These are phyloP conservation scores for Aaosphaeria arxii DNA, from an alignment of 2,329 filamentous ascomycete genomes.

Conservation along the genomic window DNA sequence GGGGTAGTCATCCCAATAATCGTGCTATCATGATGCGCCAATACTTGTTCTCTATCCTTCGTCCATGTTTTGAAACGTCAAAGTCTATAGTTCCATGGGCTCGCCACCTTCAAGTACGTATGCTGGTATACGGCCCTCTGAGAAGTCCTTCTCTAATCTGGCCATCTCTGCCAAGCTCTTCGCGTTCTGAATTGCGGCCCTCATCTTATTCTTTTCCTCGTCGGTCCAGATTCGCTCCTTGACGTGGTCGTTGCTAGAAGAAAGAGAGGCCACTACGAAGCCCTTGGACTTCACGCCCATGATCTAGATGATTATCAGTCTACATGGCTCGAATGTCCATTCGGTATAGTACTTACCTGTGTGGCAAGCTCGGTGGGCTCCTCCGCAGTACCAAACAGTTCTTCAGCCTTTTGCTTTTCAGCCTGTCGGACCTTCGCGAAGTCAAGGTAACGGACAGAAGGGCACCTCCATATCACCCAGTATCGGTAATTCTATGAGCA, in stretches of 20 bases:
- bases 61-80: too few relatives aligned
- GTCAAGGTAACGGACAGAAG: constrained; percentile 84
- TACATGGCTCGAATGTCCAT: neutral
- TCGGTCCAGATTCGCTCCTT: constrained; percentile 75
- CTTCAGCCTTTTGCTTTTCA: constrained; percentile 71
- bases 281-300: constrained; percentile 79
- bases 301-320: constrained; percentile 53
- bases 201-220: constrained; percentile 78
- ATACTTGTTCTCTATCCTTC: too few relatives aligned
- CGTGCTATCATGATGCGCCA: neutral
- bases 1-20: neutral
- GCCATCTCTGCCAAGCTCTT: constrained; percentile 89
- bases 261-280: constrained; percentile 57
- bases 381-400: constrained; percentile 78
- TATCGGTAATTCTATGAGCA: constrained; percentile 75
- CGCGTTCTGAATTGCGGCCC: constrained; percentile 84
- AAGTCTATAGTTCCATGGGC: constrained; percentile 23
- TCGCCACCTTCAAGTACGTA: constrained; percentile 25
- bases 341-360: constrained; percentile 48
- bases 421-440: constrained; percentile 86
- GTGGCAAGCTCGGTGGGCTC: constrained; percentile 78
- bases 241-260: constrained; percentile 34
- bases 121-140: constrained; percentile 77
- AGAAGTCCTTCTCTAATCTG: constrained; percentile 83
- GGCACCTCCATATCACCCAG: constrained; percentile 86